Base-by-base conservation (phyloP, 164 flowering plant species). In the Litsea cubeba region DNA sequence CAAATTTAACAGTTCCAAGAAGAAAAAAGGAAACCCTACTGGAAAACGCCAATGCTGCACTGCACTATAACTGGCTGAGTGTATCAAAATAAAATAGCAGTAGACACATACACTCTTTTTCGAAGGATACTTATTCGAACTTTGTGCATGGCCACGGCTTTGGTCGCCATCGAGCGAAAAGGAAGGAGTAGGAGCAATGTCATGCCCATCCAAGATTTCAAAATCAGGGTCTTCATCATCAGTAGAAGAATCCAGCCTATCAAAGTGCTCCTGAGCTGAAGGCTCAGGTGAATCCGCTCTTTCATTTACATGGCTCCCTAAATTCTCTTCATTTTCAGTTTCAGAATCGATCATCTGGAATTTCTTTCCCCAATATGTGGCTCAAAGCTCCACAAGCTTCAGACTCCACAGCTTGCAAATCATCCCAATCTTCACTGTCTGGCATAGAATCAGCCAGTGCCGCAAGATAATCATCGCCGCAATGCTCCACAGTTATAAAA, bases 381-480 rank as follows among this genome's bases (percentile, higher is more conserved):
- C 74, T 81, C 76, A 93, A 78, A 75, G 85, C 82, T 70, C 97
- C 95, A 77, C 92, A 89, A 75, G 91, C 90, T 84, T 93, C 94
- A 3, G 88, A 75, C 81, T 95, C 99, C 77, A 89, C 75, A 23
- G 84, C 91, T 74, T 92, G 91, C 65, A 90, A 79, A 84, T 93
- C 99, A 82, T 91, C 99, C 97, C 98, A 95, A 40, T 95, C 99
- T 81, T 95, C 99, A 75, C 62, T 82, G 66, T 82, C 89, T 74
- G 83, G 84, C 88, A 91, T 80, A 10, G 86, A 84, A 40, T 94
- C 97, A 58, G 93, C 97, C 72, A 95, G 74, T 18, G 86, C 78
- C 0, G 93, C 92, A 65, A 95, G 83, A 83, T 88, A 95, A 81
- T 94, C 99, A 87, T 95, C 98, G 4, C 99, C 97, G 65, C 97